Evolutionary conservation across 106 monocot species (phyloP).

Genomic region (Apostasia ramifera): DNA sequence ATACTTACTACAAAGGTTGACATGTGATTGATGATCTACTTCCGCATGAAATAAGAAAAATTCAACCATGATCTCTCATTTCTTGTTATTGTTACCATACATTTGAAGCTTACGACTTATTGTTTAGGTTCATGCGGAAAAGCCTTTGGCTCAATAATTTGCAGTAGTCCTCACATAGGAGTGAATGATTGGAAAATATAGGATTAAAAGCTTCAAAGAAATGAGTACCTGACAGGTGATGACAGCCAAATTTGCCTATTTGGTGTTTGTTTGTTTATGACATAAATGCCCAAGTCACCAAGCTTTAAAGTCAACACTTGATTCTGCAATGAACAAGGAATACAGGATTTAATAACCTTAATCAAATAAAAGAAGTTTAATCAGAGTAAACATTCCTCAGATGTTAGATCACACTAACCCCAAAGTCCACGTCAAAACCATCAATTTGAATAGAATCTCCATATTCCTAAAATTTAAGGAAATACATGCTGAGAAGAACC

Average conservation of each 20-base stretch:
- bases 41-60: no score
- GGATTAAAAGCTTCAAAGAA: background rate
- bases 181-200: no score
- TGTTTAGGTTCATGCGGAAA: no score
- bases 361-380: background rate
- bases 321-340: conserved; percentile 41
- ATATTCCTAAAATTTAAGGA: conserved; percentile 55
- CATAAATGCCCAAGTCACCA: conserved; percentile 81
- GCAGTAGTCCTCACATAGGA: no score
- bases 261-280: conserved; percentile 96
- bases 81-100: no score
- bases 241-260: conserved; percentile 97
- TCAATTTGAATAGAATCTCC: conserved; percentile 84
- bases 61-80: no score
- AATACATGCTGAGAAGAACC: background rate
- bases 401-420: conserved; percentile 50
- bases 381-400: background rate
- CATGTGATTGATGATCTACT: no score
- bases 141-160: no score
- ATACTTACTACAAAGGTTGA: no score
- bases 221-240: conserved; percentile 84
- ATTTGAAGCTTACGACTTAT: no score
- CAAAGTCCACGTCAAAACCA: conserved; percentile 95
- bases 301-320: conserved; percentile 89
- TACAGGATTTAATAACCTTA: conserved; percentile 1